Evolutionary conservation across 495 filamentous ascomycete species (phyloP).

Genomic region (Aspergillus cristatus): DNA sequence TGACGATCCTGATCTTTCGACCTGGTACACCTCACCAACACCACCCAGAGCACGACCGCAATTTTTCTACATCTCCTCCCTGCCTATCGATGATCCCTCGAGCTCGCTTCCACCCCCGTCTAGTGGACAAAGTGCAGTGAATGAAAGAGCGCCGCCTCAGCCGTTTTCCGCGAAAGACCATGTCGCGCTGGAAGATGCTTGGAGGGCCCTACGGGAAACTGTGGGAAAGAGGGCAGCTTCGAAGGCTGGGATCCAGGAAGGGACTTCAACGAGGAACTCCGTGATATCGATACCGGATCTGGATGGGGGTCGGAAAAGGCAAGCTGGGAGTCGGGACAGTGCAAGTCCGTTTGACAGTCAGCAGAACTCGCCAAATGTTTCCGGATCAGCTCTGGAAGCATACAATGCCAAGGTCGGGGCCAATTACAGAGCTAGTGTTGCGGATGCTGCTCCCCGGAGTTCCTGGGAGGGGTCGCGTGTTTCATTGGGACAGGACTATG

Average conservation of each 20-base stretch:
- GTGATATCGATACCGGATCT: conserved; percentile 37
- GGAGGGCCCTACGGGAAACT: conserved; percentile 46
- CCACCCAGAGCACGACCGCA: conserved; percentile 52
- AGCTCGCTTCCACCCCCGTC: conserved; percentile 52
- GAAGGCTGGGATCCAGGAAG: conserved; percentile 21
- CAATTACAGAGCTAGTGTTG: conserved; percentile 5
- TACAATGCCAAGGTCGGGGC: conserved; percentile 8
- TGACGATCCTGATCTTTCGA: conserved; percentile 25
- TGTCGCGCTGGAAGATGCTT: conserved; percentile 61
- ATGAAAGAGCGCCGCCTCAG: conserved; percentile 50
- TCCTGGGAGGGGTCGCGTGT: conserved; percentile 5
- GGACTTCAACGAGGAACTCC: conserved; percentile 27
- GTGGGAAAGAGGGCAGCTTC: conserved; percentile 20
- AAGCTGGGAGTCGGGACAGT: conserved; percentile 14
- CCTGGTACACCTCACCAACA: conserved; percentile 20
- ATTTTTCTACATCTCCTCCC: conserved; percentile 70
- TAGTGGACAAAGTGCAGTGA: conserved; percentile 37
- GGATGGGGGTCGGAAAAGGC: conserved; percentile 20
- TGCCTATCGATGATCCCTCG: conserved; percentile 77
- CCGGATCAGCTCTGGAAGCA: conserved; percentile 11
- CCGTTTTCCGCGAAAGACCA: conserved; percentile 74
- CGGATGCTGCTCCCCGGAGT: conserved; percentile 5
- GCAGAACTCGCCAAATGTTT: conserved; percentile 11
- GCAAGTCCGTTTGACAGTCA: conserved; percentile 20
- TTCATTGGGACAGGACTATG: conserved; percentile 6